These are phyloP conservation scores for Panicum miliaceum DNA, from an alignment of 176 grass and related monocot genomes.

Conservation along the genomic window DNA sequence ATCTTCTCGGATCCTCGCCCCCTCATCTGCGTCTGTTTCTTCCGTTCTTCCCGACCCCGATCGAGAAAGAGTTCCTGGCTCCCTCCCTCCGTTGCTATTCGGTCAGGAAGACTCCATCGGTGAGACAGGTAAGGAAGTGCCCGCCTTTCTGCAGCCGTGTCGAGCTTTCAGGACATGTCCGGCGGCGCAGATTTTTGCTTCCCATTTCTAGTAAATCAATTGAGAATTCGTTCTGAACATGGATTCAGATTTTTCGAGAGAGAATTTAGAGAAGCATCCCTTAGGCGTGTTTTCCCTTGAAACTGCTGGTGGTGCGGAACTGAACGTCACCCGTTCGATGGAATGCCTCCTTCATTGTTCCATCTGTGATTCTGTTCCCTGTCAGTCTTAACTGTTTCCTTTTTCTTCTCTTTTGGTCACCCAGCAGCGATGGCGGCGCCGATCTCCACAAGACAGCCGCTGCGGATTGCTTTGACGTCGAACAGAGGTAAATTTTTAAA, in stretches of 20 bases:
- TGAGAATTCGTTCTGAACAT: background rate
- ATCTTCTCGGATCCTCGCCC: too few species aligned
- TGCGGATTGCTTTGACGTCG: background rate
- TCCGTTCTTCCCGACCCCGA: too few species aligned
- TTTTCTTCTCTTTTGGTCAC: background rate
- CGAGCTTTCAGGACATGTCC: background rate
- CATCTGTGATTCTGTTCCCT: too few species aligned
- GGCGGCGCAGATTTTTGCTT: background rate
- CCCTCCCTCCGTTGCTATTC: too few species aligned
- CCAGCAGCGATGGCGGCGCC: background rate
- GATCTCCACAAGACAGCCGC: background rate
- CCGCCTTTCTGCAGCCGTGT: background rate
- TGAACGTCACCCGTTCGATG: conserved; percentile 13
- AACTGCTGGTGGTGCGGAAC: too few species aligned
- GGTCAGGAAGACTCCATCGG: background rate
- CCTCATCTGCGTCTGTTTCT: too few species aligned
- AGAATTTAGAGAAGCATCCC: background rate
- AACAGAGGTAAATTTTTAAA: background rate
- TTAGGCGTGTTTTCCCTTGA: background rate
- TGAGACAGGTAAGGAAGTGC: background rate
- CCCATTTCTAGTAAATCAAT: background rate
- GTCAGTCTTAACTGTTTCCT: background rate
- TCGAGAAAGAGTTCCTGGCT: too few species aligned
- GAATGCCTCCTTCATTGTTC: background rate
- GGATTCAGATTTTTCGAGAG: background rate